Conservation (phyloP, 495 filamentous ascomycete genomes). For the Aspergillus cavernicola region DNA sequence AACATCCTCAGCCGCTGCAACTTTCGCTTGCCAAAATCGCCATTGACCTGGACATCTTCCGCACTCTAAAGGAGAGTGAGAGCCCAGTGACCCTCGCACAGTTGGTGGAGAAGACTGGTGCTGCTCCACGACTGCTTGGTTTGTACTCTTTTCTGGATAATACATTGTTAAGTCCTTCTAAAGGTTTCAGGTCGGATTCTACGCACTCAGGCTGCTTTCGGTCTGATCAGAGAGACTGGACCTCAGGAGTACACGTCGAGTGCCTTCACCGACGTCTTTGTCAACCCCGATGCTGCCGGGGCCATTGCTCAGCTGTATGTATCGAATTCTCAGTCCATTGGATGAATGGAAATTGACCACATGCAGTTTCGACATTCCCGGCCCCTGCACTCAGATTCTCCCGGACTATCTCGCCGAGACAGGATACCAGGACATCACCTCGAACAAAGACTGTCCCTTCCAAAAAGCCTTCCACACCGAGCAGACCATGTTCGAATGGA, state of each 20-base stretch:
- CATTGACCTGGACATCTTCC: neutral
- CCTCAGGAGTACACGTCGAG: neutral
- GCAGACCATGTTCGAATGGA: neutral
- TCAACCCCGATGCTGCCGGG: neutral
- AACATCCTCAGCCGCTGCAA: neutral
- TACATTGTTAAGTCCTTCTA: no score
- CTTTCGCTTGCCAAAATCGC: neutral
- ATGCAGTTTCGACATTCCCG: neutral
- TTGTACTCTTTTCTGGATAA: no score
- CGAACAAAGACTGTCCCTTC: conserved; percentile 23
- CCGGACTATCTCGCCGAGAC: neutral
- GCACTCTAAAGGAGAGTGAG: neutral
- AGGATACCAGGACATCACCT: neutral
- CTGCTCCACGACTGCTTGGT: neutral
- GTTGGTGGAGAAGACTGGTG: neutral
- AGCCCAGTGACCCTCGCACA: neutral
- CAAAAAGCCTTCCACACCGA: conserved; percentile 30
- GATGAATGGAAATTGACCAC: no score
- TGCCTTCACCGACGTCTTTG: neutral
- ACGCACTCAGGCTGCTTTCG: neutral
- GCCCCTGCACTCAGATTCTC: neutral
- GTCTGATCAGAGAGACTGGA: neutral
- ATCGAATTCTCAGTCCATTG: neutral
- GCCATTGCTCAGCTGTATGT: neutral
- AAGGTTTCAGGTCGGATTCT: neutral